Base-by-base conservation (phyloP, 495 filamentous ascomycete species). In the Xylaria sp. region DNA sequence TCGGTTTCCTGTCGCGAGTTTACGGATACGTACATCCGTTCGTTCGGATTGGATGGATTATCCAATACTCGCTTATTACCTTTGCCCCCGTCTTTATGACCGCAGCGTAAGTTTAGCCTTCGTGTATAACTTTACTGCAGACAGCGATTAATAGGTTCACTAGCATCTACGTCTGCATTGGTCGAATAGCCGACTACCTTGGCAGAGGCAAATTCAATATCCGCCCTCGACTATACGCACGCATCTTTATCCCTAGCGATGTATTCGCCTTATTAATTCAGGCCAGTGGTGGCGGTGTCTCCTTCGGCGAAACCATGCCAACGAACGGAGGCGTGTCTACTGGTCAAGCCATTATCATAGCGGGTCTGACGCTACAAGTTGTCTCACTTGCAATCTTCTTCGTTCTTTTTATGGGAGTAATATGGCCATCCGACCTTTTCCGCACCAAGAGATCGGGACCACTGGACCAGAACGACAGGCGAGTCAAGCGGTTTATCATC, bases 161-260 rank as follows among this genome's bases (percentile, higher is more conserved):
- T 35, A 72, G 71, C n/a, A 65, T 73, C 48, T 73, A 73, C 7
- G 57, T 73, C 21, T 73, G 66, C 24, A 62, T 73, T 11, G 66
- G 66, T n/a, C 53, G 68, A 19, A 61, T 73, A 44, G 66, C 71
- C 14, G 57, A 63, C 6, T 50, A 63, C 67, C 59, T 73, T n/a
- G 71, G 71, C 19, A 50, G 71, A 40, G 71, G 71, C 31, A 46
- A 40, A 33, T 70, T 73, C 67, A 63, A 69, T 7, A 73, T 73
- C 71, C 31, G 43, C 5, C 71, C 71, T 5, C 57, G 68, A 40
- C 52, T 69, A 11, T 73, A 73, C 50, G 43, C 71, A 9, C 71
- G 71, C 11, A 50, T 73, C 67, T 73, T 73, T 44, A 70, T 73
- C 35, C 71, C 71, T 8, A 73, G 57, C 57, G 71, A 73, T 31